phyloP scores from a whole-genome alignment of 2,329 filamentous ascomycete genomes.

The Trichoderma aggressivum region DNA sequence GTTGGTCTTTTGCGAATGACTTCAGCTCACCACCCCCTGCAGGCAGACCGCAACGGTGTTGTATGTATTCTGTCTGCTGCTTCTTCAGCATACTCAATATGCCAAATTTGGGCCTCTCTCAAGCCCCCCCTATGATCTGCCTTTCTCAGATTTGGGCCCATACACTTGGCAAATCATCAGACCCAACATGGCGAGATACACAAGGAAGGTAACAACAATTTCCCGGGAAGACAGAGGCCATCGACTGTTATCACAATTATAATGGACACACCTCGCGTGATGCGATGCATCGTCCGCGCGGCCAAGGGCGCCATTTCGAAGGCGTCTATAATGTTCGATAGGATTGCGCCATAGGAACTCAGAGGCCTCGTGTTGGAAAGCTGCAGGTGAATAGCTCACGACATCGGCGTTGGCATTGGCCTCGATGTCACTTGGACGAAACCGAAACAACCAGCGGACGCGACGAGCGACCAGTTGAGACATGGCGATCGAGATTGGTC shows the following conservation, averaged over 20 bases:
- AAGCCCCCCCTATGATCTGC: neutral
- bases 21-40: neutral
- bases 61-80: neutral
- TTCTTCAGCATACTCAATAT: neutral
- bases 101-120: neutral
- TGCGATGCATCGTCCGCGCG: neutral
- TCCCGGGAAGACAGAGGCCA: neutral
- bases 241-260: neutral
- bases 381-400: neutral
- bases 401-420: neutral
- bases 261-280: neutral
- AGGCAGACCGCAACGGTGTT: neutral
- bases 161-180: neutral
- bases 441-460: neutral
- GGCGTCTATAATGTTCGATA: neutral
- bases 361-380: neutral
- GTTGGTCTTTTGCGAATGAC: neutral
- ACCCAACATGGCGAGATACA: neutral
- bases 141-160: neutral
- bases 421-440: neutral
- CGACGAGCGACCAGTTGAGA: neutral
- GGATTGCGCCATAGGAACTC: neutral
- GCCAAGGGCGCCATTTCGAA: neutral
- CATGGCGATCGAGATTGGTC: neutral
- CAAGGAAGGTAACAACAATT: neutral